Percentiles rank a stretch among this genome's conserved stretches.
These are phyloP conservation scores for Chaetomiaceae sp. DNA, from an alignment of 2,329 filamentous ascomycete species.

Conservation along the genomic window DNA sequence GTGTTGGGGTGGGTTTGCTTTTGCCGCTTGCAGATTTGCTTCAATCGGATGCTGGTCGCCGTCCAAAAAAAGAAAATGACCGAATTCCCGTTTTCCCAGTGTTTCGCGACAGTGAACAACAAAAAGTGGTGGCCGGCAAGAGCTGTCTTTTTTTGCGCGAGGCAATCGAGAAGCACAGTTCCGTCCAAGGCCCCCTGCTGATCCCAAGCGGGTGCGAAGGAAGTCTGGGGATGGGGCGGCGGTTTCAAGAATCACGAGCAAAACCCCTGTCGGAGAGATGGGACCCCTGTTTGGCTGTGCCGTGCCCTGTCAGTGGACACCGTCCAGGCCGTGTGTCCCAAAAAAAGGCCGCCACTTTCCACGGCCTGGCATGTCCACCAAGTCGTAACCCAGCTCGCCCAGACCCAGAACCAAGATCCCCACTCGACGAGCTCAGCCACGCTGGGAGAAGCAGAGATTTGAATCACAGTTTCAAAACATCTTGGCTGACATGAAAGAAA, in stretches of 20 bases:
- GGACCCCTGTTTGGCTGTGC: constrained; percentile 17
- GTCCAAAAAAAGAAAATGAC: constrained; percentile 1
- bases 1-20: too few relatives aligned
- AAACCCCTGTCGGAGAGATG: constrained; percentile 21
- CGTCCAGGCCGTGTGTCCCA: constrained; percentile 2
- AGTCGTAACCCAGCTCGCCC: background rate
- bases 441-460: constrained; percentile 1
- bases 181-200: constrained; percentile 20
- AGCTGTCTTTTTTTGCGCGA: constrained; percentile 8
- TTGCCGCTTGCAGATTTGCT: background rate
- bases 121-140: constrained; percentile 4
- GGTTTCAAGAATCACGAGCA: constrained; percentile 25
- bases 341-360: constrained; percentile 3
- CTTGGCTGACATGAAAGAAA: too few relatives aligned
- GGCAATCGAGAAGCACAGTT: constrained; percentile 9
- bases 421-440: constrained; percentile 7
- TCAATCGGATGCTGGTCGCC: background rate
- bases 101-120: background rate
- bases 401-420: too few relatives aligned
- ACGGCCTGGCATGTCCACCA: background rate
- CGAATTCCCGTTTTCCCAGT: background rate
- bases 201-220: constrained; percentile 18
- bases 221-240: constrained; percentile 20
- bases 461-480: background rate
- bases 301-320: constrained; percentile 7